Conservation (phyloP, 2,329 filamentous ascomycete species). For the Acarospora socialis region DNA sequence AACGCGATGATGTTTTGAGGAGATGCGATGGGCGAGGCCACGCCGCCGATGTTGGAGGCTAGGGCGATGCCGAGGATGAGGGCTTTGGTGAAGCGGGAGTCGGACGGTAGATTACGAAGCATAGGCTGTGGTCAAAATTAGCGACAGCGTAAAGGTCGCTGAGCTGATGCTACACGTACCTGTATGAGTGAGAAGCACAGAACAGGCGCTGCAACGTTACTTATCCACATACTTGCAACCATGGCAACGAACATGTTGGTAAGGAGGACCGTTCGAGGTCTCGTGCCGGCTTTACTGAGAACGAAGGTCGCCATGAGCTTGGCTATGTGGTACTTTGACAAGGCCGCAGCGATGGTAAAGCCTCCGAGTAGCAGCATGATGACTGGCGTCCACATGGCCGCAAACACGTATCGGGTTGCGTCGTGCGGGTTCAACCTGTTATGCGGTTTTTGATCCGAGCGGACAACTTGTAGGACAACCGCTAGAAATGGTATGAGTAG, state of each 20-base stretch:
- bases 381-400: slow-evolving; percentile 97
- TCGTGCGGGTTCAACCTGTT: slow-evolving; percentile 61
- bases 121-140: slow-evolving; percentile 48
- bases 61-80: slow-evolving; percentile 72
- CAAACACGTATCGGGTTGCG: slow-evolving; percentile 73
- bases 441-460: slow-evolving; percentile 57
- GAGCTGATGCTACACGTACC: too few relatives aligned
- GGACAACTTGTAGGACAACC: slow-evolving; percentile 72
- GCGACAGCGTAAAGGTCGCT: slow-evolving; percentile 1
- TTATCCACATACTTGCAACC: slow-evolving; percentile 98
- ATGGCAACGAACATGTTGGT: slow-evolving; percentile 98
- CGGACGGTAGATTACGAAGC: slow-evolving; percentile 64
- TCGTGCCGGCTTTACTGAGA: slow-evolving; percentile 87
- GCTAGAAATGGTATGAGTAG: slow-evolving; percentile 86
- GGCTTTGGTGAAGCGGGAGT: slow-evolving; percentile 65
- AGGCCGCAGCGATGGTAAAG: slow-evolving; percentile 85
- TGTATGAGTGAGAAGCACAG: slow-evolving; percentile 97
- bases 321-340: slow-evolving; percentile 95
- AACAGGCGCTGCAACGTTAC: slow-evolving; percentile 92
- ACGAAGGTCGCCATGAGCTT: slow-evolving; percentile 95
- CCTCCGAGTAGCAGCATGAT: slow-evolving; percentile 96
- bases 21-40: slow-evolving; percentile 90
- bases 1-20: slow-evolving; percentile 95
- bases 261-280: slow-evolving; percentile 75
- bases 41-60: slow-evolving; percentile 88